Percentiles rank a stretch among this genome's conserved stretches.
phyloP scores from a whole-genome alignment of 805 yeast genomes.

The Wickerhamiella bombiphila region DNA sequence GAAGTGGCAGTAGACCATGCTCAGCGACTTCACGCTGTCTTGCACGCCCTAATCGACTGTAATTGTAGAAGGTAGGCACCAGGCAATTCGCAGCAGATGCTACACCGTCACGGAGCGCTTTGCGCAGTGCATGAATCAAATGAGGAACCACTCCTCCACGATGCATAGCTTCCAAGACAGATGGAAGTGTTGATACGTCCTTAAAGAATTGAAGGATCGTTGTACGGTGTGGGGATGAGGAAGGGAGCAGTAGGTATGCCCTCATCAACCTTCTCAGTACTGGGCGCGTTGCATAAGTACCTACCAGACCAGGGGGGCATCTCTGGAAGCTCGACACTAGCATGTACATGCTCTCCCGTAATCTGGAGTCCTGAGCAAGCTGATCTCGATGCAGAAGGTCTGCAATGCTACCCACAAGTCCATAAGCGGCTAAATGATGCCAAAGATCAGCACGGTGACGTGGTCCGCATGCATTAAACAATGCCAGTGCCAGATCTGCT shows the following conservation, averaged over 20 bases:
- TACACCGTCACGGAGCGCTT: constrained; percentile 17
- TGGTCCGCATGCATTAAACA: constrained; percentile 16
- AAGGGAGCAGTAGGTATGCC: constrained; percentile 15
- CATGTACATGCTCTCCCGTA: constrained; percentile 10
- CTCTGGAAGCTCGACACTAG: constrained; percentile 23
- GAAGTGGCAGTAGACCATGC: constrained; percentile 33
- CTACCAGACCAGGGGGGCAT: constrained; percentile 33
- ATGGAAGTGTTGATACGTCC: constrained; percentile 20
- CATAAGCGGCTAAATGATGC: constrained; percentile 14
- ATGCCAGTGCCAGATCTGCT: constrained; percentile 8
- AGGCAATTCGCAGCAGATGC: constrained; percentile 31
- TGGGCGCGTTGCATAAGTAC: constrained; percentile 13
- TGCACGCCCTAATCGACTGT: constrained; percentile 34
- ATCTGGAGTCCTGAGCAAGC: constrained; percentile 6
- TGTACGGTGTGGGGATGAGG: constrained; percentile 24
- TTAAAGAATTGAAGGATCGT: constrained; percentile 32
- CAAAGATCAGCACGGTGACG: constrained; percentile 16
- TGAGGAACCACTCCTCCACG: constrained; percentile 30
- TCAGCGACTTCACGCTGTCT: constrained; percentile 34
- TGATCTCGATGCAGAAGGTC: constrained; percentile 8
- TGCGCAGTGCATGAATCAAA: constrained; percentile 24
- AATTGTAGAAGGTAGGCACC: constrained; percentile 37
- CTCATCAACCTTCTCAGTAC: constrained; percentile 26
- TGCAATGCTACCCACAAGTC: constrained; percentile 9
- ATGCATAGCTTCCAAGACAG: constrained; percentile 20